These are phyloP conservation scores for Botrytis sinoallii DNA, from an alignment of 2,329 filamentous ascomycete species.

Conservation along the genomic window DNA sequence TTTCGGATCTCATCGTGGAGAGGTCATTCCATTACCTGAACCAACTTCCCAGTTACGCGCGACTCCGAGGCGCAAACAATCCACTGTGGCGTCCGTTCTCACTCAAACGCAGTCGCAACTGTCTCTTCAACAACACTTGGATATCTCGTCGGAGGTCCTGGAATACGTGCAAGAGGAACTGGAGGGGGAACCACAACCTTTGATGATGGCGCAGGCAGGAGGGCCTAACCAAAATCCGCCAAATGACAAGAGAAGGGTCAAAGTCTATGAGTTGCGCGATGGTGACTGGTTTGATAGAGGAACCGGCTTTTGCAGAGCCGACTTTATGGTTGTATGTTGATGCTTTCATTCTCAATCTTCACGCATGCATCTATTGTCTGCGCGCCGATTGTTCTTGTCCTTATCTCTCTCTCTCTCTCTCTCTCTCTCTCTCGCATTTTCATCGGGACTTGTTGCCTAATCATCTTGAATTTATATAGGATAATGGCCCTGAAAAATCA, in stretches of 20 bases:
- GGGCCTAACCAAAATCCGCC: conserved; percentile 47
- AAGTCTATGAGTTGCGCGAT: conserved; percentile 97
- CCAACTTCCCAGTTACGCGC: conserved; percentile 21
- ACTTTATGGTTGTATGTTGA: conserved; percentile 34
- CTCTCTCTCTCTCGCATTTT: conserved; percentile 8
- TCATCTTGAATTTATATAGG: conserved; percentile 40
- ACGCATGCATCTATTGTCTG: neutral
- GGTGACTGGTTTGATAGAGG: conserved; percentile 99
- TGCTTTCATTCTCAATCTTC: conserved; percentile 7
- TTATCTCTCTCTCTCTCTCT: neutral
- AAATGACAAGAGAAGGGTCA: conserved; percentile 75
- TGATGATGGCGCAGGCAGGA: conserved; percentile 70
- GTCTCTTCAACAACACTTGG: conserved; percentile 59
- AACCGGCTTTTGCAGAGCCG: conserved; percentile 87
- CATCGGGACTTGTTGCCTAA: conserved; percentile 32
- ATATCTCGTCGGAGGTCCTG: conserved; percentile 52
- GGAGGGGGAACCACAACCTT: conserved; percentile 57
- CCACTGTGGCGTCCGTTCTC: conserved; percentile 34
- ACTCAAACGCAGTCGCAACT: conserved; percentile 41
- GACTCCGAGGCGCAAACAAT: conserved; percentile 24
- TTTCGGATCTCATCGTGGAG: neutral
- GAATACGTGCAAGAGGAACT: conserved; percentile 48
- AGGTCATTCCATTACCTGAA: conserved; percentile 1
- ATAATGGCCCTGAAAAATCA: conserved; percentile 61
- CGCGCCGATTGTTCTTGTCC: neutral